phyloP scores from a whole-genome alignment of 2,329 filamentous ascomycete genomes.

The Diaporthe australafricana region DNA sequence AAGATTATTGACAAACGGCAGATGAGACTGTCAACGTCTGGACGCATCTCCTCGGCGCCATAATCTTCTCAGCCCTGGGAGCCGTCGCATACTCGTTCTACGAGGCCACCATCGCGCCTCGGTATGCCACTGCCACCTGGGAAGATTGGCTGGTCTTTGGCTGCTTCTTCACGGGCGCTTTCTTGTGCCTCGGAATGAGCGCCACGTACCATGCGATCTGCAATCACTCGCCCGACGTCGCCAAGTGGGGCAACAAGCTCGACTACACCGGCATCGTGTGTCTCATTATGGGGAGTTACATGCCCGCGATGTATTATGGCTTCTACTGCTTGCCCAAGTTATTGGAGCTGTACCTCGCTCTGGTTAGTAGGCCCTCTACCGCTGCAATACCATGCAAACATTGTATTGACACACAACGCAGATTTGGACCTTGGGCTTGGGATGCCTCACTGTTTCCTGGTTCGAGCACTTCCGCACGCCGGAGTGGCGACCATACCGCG shows the following conservation, averaged over 20 bases:
- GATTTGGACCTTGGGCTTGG: slow-evolving; percentile 83
- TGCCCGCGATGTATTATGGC: slow-evolving; percentile 89
- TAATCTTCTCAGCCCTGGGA: slow-evolving; percentile 60
- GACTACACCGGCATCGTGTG: slow-evolving; percentile 96
- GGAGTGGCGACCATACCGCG: slow-evolving; percentile 84
- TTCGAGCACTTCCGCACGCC: slow-evolving; percentile 87
- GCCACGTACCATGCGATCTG: slow-evolving; percentile 86
- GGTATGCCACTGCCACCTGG: slow-evolving; percentile 71
- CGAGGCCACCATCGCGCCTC: slow-evolving; percentile 63
- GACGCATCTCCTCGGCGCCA: slow-evolving; percentile 73
- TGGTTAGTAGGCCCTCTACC: slow-evolving; percentile 68
- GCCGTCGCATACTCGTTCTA: slow-evolving; percentile 65
- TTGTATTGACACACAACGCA: slow-evolving; percentile 47
- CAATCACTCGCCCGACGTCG: slow-evolving; percentile 85
- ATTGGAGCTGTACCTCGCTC: slow-evolving; percentile 78
- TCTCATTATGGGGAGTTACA: slow-evolving; percentile 90
- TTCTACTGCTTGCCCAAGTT: slow-evolving; percentile 78
- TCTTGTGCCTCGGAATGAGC: slow-evolving; percentile 81
- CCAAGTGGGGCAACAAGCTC: slow-evolving; percentile 88
- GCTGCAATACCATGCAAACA: too few relatives aligned
- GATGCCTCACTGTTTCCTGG: slow-evolving; percentile 81
- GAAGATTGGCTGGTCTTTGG: slow-evolving; percentile 78
- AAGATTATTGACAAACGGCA: slow-evolving; percentile 42
- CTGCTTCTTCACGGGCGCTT: slow-evolving; percentile 83
- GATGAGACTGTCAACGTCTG: slow-evolving; percentile 71